Evolutionary conservation across 805 yeast species (phyloP), one percentile per base, ranked within the genome.

Genomic region (Pichia deserticola): DNA sequence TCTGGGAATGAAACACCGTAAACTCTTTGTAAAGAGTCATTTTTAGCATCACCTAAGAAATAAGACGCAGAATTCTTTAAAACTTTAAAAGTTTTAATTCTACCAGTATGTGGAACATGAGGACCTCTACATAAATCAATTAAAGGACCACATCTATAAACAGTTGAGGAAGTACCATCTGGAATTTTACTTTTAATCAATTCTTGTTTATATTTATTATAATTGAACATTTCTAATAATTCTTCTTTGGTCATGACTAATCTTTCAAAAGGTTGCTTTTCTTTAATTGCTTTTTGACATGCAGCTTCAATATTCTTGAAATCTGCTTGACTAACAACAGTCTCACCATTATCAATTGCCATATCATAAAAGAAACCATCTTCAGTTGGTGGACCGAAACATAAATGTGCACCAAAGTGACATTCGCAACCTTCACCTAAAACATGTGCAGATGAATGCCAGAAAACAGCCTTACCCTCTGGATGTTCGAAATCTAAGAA

Each of bases 1-100:
- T 93, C 99, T 55, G 99, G 99, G 89, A 93, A 93, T 12, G 97
- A 86, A 57, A 93, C 84, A 80, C 99, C 99, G 67, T 93, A 93
- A 50, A 93, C 80, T 76, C 99, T 88, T 74, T 93, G 99, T 70
- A 93, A 77, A 25, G 97, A 89, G 68, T 93, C 99, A 67, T 93
- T 92, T 60, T 75, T 76, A 44, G 95, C 72, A 60, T 92, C 97
- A 71, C 97, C 99, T 62, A 89, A 73, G 77, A 93, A 93, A 73
- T 93, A 93, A 49, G 97, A 89, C 2, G 97, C 84, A 15, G 98
- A 92, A 77, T 90, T 92, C 74, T 93, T 93, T 71, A 93, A 78
- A 45, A 93, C 81, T 72, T 92, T 92, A 74, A 90, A 81, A 48
- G 96, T 86, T 79, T 93, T 93, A 63, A 93, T 88, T 68, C 88